phyloP scores from a whole-genome alignment of 1,284 basidiomycete genomes.

The Sporisorium graminicola region DNA sequence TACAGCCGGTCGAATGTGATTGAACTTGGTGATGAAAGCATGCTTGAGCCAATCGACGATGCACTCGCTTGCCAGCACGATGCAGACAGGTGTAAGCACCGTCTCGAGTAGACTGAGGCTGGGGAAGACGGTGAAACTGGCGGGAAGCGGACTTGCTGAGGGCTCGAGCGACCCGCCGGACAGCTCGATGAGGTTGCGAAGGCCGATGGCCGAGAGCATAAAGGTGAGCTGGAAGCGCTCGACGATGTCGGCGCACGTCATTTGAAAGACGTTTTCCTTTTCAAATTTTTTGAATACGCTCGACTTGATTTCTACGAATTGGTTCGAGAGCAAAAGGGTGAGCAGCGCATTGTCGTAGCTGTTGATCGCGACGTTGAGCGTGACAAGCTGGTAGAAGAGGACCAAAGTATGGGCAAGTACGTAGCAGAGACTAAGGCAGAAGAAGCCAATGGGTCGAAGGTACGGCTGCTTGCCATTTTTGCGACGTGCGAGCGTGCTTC shows the following conservation, averaged over 20 bases:
- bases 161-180: conserved; percentile 73
- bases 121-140: conserved; percentile 70
- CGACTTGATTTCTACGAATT: conserved; percentile 99
- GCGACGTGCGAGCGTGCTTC: conserved; percentile 81
- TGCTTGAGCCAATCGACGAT: conserved; percentile 99
- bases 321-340: conserved; percentile 94
- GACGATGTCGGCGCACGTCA: conserved; percentile 89
- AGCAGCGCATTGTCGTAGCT: conserved; percentile 96
- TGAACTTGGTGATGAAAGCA: conserved; percentile 98
- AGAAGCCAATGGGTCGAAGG: conserved; percentile 85
- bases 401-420: conserved; percentile 86
- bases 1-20: conserved; percentile 86
- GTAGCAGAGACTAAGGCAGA: conserved; percentile 84
- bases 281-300: conserved; percentile 99
- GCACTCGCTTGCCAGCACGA: conserved; percentile 91
- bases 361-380: conserved; percentile 97
- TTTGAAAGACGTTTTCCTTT: conserved; percentile 99
- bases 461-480: conserved; percentile 71
- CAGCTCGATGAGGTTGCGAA: conserved; percentile 95
- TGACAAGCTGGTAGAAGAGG: conserved; percentile 95
- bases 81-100: conserved; percentile 90
- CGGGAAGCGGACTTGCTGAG: conserved; percentile 75
- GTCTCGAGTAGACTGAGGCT: conserved; percentile 77
- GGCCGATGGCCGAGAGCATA: conserved; percentile 91
- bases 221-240: conserved; percentile 93